Evolutionary conservation across 2,329 filamentous ascomycete genomes (phyloP), one percentile per base, ranked within the genome.

Genomic region (Bipolaris sorokiniana): DNA sequence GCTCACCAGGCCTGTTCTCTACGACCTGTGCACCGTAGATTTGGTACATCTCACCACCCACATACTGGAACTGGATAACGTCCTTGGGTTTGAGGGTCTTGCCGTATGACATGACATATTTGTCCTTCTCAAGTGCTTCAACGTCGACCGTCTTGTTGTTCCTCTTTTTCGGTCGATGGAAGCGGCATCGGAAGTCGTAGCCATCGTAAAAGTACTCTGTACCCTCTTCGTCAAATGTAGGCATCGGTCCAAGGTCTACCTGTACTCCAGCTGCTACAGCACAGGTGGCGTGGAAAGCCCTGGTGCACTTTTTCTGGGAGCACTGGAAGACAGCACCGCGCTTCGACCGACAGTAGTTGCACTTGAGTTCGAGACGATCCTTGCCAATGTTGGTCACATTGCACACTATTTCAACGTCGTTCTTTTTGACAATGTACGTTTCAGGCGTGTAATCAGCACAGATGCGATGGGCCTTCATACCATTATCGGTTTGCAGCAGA

Each of bases 291-390:
- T 99, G 95, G 77, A 97, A 99, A 7, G 94, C 90, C 62, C 95
- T 84, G 3, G 91, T 90, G 70, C 95, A 99, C 75, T 97, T 98
- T 80, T 93, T 94, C 66, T 92, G 89, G 1, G 92, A 96, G 77
- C 95, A 99, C 76, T 98, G 94, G 79, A 99, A 96, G 78, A 94
- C 97, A 15, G 92, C 92, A n/a, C 95, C 95, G 55, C 90, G 90
- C 76, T 95, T 96, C 31, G 92, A 96, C 33, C 93, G 91, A 73
- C 95, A 99, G 78, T 91, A 97, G 60, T 96, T 87, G 76, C 95
- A 99, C 77, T 96, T 97, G 65, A 98, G 87, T 23, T 96, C 92
- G 65, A 96, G 80, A 18, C 94, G 90, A 54, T 90, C 91, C 75
- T 95, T 94, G 72, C 90, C 88, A 64, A 98, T 92, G 59, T 86